These are phyloP conservation scores for Rosa multiflora DNA, from an alignment of 306 rosid genomes.

Conservation along the genomic window DNA sequence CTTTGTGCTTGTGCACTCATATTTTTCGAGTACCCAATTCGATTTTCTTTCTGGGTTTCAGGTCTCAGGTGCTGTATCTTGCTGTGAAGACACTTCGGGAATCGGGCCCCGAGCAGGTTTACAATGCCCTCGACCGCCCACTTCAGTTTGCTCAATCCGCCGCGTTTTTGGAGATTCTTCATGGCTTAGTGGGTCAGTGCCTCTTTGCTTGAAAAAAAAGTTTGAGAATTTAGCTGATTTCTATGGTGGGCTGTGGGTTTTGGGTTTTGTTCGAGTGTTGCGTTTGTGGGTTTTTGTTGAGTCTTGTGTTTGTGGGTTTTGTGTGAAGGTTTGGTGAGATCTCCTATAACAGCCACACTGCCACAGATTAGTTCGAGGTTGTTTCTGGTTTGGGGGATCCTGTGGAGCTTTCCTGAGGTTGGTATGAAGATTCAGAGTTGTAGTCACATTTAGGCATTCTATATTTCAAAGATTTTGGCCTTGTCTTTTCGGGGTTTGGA, in stretches of 20 bases:
- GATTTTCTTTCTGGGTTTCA: slow-evolving; percentile 8
- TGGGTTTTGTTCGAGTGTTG: too few relatives aligned
- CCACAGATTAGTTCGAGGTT: slow-evolving; percentile 81
- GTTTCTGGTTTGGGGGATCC: slow-evolving; percentile 75
- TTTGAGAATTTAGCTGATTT: neutral
- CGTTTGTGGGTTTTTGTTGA: slow-evolving; percentile 14
- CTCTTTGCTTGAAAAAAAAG: neutral
- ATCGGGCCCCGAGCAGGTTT: slow-evolving; percentile 62
- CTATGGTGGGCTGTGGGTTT: neutral
- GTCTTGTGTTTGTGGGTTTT: neutral
- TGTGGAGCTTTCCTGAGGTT: slow-evolving; percentile 92
- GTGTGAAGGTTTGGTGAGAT: slow-evolving; percentile 69
- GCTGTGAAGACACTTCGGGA: slow-evolving; percentile 58
- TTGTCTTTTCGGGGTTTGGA: neutral
- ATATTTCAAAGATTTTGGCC: neutral
- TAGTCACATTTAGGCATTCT: neutral
- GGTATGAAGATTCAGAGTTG: neutral
- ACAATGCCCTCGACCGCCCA: slow-evolving; percentile 69
- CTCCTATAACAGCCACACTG: slow-evolving; percentile 80
- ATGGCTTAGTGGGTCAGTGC: slow-evolving; percentile 82
- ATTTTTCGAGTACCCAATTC: neutral
- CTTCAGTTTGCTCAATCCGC: slow-evolving; percentile 75
- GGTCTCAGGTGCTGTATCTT: slow-evolving; percentile 67
- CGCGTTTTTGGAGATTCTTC: slow-evolving; percentile 84
- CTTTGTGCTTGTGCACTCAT: neutral